Conservation (phyloP, 2,329 filamentous ascomycete genomes). For the Penicillium aurantiogriseum region DNA sequence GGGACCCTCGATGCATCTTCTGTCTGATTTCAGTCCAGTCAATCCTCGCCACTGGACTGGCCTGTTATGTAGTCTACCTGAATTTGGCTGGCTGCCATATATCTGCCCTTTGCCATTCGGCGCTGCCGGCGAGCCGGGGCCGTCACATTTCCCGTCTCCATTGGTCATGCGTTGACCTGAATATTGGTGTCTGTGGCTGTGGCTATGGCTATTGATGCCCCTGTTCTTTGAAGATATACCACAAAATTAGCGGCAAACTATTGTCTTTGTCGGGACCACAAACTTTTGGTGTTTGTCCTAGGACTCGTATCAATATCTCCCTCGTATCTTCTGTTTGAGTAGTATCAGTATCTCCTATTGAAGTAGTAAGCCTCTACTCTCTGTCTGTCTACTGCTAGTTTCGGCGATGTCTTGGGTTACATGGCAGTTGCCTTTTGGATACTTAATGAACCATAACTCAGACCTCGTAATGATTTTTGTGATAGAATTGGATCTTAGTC, state of each 20-base stretch:
- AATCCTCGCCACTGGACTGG: background rate
- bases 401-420: background rate
- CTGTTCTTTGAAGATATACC: background rate
- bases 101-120: background rate
- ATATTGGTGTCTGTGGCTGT: background rate
- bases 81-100: slow-evolving; percentile 4
- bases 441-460: too few species aligned
- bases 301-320: background rate
- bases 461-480: background rate
- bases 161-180: background rate
- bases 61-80: slow-evolving; percentile 24
- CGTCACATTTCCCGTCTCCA: background rate
- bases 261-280: slow-evolving; percentile 3
- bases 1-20: background rate
- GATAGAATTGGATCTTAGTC: background rate
- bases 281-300: background rate
- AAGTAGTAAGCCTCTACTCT: background rate
- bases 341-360: background rate
- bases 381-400: background rate
- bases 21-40: background rate
- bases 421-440: background rate
- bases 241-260: background rate
- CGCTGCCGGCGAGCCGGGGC: background rate
- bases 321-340: background rate
- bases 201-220: background rate